Evolutionary conservation across 1,284 basidiomycete species (phyloP).

Genomic region (Ceratobasidium sp.): DNA sequence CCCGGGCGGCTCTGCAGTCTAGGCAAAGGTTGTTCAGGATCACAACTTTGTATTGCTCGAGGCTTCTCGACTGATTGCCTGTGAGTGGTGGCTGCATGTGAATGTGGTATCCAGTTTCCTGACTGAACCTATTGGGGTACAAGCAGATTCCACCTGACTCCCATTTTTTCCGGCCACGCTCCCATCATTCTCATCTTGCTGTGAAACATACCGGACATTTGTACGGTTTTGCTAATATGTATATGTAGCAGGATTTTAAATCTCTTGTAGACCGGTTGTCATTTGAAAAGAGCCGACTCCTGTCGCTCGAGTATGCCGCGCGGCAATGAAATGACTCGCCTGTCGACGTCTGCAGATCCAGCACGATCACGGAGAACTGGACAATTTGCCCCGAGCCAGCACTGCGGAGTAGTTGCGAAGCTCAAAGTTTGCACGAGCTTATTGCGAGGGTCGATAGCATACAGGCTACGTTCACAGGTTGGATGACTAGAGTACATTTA

Average conservation of each 20-base stretch:
- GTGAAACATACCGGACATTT: background rate
- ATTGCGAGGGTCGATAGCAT: background rate
- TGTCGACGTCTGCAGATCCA: too few species aligned
- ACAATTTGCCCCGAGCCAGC: too few species aligned
- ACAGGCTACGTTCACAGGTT: conserved; percentile 1
- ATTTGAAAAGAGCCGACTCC: too few species aligned
- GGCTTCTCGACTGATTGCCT: conserved; percentile 17
- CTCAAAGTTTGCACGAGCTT: too few species aligned
- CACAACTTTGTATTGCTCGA: background rate
- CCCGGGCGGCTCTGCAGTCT: background rate
- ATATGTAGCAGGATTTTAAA: background rate
- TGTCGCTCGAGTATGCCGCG: too few species aligned
- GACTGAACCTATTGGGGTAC: too few species aligned
- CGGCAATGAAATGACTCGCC: too few species aligned
- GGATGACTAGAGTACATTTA: conserved; percentile 23
- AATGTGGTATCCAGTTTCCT: background rate
- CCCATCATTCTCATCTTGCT: background rate
- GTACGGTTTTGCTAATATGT: background rate
- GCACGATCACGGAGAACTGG: too few species aligned
- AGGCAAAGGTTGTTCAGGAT: background rate
- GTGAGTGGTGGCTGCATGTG: conserved; percentile 28
- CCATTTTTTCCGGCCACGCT: too few species aligned
- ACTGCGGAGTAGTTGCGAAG: too few species aligned
- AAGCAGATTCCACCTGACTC: too few species aligned
- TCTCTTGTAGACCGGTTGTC: background rate